A percentile compares a stretch with the other conserved stretches of the same genome.
Evolutionary conservation across 1,284 basidiomycete genomes (phyloP).

Genomic region (Cryptococcus sp.): DNA sequence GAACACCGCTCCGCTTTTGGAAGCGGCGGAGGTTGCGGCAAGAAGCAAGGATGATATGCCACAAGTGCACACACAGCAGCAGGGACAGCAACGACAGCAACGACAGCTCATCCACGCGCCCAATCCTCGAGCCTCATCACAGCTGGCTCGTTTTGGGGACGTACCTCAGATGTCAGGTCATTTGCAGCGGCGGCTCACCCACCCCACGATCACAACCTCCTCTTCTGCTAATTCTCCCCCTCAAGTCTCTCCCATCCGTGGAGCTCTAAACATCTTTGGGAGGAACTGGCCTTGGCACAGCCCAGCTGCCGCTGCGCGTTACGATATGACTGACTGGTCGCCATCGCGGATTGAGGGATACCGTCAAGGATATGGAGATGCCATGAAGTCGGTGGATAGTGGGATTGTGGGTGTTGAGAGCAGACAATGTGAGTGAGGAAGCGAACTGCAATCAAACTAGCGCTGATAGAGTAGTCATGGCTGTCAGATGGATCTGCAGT

Average conservation of each 20-base stretch:
- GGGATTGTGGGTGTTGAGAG: constrained; percentile 21
- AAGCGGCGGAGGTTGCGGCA: too few relatives aligned
- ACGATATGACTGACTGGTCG: constrained; percentile 16
- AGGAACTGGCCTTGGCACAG: constrained; percentile 16
- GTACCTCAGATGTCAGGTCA: too few relatives aligned
- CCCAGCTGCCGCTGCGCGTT: constrained; percentile 1
- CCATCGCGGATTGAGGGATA: constrained; percentile 14
- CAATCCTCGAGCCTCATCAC: too few relatives aligned
- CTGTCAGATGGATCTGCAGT: neutral
- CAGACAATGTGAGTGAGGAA: constrained; percentile 20
- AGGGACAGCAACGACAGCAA: too few relatives aligned
- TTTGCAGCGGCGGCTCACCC: too few relatives aligned
- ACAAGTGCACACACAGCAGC: too few relatives aligned
- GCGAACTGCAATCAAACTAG: neutral
- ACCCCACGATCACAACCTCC: too few relatives aligned
- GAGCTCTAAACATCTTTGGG: neutral
- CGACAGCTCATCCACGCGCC: too few relatives aligned
- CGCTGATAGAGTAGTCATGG: neutral
- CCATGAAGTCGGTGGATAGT: constrained; percentile 20
- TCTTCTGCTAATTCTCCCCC: neutral
- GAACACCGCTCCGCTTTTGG: too few relatives aligned
- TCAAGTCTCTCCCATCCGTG: neutral
- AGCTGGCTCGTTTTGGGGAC: too few relatives aligned
- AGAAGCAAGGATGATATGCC: too few relatives aligned
- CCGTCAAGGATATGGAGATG: constrained; percentile 28